A percentile compares a stretch with the other conserved stretches of the same genome.
Conservation (phyloP, 176 grass and related monocot genomes). For the Cymbopogon citratus region DNA sequence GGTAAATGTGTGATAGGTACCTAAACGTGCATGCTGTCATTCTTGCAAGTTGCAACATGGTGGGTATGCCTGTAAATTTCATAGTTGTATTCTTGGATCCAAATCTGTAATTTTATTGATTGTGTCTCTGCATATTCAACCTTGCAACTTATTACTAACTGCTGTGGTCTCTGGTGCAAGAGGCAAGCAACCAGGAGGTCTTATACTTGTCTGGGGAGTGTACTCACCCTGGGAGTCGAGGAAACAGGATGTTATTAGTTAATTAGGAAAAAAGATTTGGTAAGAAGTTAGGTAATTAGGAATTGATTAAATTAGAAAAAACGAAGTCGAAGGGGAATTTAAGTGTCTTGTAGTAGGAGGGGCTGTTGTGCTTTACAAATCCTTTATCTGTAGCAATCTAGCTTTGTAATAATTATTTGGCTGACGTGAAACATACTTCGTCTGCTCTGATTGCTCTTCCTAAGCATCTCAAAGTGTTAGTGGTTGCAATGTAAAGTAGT, state of each 20-base stretch:
- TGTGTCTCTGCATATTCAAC: neutral
- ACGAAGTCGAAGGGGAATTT: neutral
- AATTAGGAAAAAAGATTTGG: neutral
- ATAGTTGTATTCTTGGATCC: neutral
- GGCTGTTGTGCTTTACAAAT: neutral
- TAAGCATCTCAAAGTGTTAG: neutral
- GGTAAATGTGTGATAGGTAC: neutral
- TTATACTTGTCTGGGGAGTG: neutral
- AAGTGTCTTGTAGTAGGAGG: neutral
- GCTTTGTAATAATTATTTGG: neutral
- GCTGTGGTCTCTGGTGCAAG: neutral
- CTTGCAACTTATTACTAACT: neutral
- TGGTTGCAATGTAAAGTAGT: neutral
- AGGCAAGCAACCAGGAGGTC: neutral
- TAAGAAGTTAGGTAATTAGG: neutral
- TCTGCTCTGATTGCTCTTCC: neutral
- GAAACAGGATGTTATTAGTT: neutral
- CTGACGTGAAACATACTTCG: neutral
- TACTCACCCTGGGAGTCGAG: neutral
- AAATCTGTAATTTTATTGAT: neutral
- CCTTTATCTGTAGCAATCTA: neutral
- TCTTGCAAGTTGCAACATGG: constrained; percentile 8
- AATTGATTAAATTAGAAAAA: neutral
- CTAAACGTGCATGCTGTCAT: neutral
- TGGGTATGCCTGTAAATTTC: constrained; percentile 1